These are phyloP conservation scores for Excoecaria agallocha DNA, from an alignment of 345 rosid species.

Conservation along the genomic window DNA sequence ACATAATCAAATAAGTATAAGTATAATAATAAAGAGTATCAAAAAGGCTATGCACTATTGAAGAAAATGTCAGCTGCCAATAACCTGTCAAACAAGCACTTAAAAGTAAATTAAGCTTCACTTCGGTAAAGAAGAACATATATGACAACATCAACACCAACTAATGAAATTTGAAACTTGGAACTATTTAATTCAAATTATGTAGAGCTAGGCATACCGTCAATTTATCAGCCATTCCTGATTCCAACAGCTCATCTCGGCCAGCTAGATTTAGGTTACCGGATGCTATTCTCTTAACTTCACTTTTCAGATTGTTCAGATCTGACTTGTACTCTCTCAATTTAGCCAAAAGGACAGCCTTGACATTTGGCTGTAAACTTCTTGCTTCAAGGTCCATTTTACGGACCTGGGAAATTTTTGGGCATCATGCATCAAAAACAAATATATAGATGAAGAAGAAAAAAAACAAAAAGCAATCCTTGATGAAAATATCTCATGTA, in stretches of 20 bases:
- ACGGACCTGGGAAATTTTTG: constrained; percentile 21
- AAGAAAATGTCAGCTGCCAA: neutral
- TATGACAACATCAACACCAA: neutral
- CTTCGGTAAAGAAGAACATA: neutral
- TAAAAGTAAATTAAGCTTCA: neutral
- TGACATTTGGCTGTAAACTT: constrained; percentile 34
- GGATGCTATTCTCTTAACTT: constrained; percentile 25
- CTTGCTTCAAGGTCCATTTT: constrained; percentile 38
- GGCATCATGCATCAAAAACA: neutral
- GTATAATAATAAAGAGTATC: neutral
- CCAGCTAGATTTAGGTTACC: constrained; percentile 23
- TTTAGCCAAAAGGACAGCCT: constrained; percentile 35
- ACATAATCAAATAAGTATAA: neutral
- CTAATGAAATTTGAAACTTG: neutral
- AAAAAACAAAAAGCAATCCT: neutral
- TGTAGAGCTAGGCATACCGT: constrained; percentile 18
- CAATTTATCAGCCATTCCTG: constrained; percentile 28
- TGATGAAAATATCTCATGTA: neutral
- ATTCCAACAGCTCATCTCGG: constrained; percentile 30
- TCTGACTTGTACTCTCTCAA: constrained; percentile 34
- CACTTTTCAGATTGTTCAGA: constrained; percentile 35
- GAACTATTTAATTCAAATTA: neutral
- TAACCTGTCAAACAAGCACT: neutral
- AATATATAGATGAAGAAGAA: neutral
- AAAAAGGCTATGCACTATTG: neutral